Conservation (phyloP, 257 asterid genomes). For the Striga asiatica region DNA sequence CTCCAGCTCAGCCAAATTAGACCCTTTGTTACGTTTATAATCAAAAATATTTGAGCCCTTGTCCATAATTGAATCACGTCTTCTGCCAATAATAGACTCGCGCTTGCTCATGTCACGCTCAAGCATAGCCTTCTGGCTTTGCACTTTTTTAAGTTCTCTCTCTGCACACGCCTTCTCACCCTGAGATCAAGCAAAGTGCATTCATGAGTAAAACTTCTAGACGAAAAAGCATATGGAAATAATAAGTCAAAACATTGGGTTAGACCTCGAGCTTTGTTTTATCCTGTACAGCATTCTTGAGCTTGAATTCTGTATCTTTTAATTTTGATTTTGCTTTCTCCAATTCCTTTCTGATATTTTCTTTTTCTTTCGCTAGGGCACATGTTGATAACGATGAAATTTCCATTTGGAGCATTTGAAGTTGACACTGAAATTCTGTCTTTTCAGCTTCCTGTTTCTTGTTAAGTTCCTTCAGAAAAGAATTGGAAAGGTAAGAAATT, state of each 20-base stretch:
- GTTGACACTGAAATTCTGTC: slow-evolving; percentile 35
- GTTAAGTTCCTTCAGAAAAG: slow-evolving; percentile 45
- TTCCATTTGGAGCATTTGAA: slow-evolving; percentile 59
- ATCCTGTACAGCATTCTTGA: slow-evolving; percentile 76
- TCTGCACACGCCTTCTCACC: slow-evolving; percentile 85
- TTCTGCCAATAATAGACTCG: slow-evolving; percentile 53
- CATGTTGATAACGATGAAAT: slow-evolving; percentile 48
- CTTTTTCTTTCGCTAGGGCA: slow-evolving; percentile 84
- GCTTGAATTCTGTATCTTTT: slow-evolving; percentile 79
- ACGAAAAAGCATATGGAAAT: slow-evolving; percentile 12
- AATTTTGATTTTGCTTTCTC: slow-evolving; percentile 77
- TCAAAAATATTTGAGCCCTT: slow-evolving; percentile 57
- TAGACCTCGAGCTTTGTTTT: slow-evolving; percentile 92
- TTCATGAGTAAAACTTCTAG: slow-evolving; percentile 1
- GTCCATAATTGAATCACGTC: slow-evolving; percentile 49
- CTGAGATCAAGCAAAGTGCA: slow-evolving; percentile 28
- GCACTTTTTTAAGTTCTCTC: slow-evolving; percentile 67
- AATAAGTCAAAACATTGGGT: slow-evolving; percentile 3
- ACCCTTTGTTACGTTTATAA: slow-evolving; percentile 40
- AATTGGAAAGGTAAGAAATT: slow-evolving; percentile 17
- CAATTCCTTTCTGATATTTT: slow-evolving; percentile 70
- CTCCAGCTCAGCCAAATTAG: slow-evolving; percentile 43
- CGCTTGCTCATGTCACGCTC: slow-evolving; percentile 86
- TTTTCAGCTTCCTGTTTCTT: slow-evolving; percentile 49
- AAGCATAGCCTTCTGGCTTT: slow-evolving; percentile 62